These are phyloP conservation scores for Termitomyces sp. DNA, from an alignment of 768 basidiomycete species.

Conservation along the genomic window DNA sequence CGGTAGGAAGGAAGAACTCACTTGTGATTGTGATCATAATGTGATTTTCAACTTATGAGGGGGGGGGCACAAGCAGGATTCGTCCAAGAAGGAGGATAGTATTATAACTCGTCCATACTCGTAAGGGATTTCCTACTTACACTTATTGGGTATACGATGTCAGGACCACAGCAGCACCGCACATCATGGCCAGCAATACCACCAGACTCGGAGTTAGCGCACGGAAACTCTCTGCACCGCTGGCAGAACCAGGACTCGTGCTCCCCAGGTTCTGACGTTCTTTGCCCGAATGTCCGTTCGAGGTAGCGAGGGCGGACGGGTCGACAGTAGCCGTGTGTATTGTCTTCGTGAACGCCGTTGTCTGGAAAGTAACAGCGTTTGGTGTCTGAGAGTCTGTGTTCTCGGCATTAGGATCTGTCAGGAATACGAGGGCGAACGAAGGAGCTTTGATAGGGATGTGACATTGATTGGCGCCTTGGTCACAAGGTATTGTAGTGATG, in stretches of 20 bases:
- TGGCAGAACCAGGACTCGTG: slow-evolving; percentile 24
- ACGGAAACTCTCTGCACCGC: slow-evolving; percentile 9
- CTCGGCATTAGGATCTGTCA: slow-evolving; percentile 32
- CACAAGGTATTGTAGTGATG: slow-evolving; percentile 58
- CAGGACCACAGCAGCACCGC: slow-evolving; percentile 1
- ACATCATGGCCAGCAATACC: not conserved
- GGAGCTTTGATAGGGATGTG: slow-evolving; percentile 62
- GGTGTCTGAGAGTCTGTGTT: slow-evolving; percentile 24
- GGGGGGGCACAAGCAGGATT: not conserved
- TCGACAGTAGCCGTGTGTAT: slow-evolving; percentile 51
- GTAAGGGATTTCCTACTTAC: not conserved
- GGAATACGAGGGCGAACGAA: slow-evolving; percentile 71
- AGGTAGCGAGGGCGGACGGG: slow-evolving; percentile 47
- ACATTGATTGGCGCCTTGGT: slow-evolving; percentile 49
- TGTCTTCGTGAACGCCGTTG: slow-evolving; percentile 49
- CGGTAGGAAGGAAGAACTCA: not conserved
- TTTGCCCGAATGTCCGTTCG: slow-evolving; percentile 34
- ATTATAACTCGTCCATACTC: not conserved
- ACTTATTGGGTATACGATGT: not conserved
- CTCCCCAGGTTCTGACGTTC: slow-evolving; percentile 20
- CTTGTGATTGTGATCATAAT: not conserved
- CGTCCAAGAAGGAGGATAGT: not conserved
- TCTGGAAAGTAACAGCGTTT: slow-evolving; percentile 43
- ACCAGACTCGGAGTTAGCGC: slow-evolving; percentile 7
- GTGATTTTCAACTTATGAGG: not conserved